Evolutionary conservation across 1,284 basidiomycete species (phyloP).

Genomic region (Puccinia horiana): DNA sequence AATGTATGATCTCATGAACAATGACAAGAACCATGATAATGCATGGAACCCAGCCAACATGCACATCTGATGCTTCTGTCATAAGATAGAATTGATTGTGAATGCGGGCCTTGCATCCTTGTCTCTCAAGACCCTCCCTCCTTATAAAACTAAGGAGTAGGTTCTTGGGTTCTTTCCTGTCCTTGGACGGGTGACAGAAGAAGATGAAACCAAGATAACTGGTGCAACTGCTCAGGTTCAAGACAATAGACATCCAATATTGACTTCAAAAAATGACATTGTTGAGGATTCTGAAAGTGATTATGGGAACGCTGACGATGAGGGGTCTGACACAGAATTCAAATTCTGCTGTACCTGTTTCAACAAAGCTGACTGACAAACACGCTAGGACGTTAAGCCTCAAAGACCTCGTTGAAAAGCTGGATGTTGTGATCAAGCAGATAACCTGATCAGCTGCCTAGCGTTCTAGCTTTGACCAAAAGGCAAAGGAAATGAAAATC

Average conservation of each 20-base stretch:
- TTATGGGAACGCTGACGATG: not conserved
- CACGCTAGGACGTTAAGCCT: not conserved
- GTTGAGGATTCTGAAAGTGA: not conserved
- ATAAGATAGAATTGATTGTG: not conserved
- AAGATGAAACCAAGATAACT: not conserved
- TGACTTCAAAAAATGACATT: not conserved
- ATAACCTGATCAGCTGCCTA: not conserved
- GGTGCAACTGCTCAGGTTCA: too few relatives aligned
- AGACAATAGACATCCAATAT: not conserved
- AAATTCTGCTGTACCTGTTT: not conserved
- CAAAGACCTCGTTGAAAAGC: not conserved
- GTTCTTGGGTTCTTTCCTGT: not conserved
- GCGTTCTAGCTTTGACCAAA: not conserved
- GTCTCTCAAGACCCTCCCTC: not conserved
- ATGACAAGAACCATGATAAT: not conserved
- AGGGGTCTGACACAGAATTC: not conserved
- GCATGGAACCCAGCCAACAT: not conserved
- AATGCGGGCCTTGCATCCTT: not conserved
- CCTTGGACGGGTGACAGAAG: not conserved
- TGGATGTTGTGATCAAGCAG: not conserved
- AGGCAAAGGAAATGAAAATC: not conserved
- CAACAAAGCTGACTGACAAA: not conserved
- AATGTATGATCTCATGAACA: not conserved
- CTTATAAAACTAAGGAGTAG: not conserved
- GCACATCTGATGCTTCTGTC: constrained; percentile 4